Evolutionary conservation across 129 eudicot genomes (phyloP).

Genomic region (Calendula officinalis): DNA sequence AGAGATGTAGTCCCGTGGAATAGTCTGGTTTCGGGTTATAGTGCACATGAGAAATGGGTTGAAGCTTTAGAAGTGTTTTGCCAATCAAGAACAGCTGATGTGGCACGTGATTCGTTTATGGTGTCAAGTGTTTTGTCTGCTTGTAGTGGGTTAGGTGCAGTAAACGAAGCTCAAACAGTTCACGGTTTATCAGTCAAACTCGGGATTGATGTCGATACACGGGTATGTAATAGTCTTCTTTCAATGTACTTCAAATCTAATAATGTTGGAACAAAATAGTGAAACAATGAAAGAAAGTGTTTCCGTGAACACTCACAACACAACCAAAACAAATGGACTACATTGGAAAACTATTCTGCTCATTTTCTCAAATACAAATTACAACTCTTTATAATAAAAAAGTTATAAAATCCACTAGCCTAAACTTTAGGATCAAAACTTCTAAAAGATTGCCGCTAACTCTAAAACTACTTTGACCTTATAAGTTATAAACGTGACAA

Average conservation of each 20-base stretch:
- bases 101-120: slow-evolving; percentile 9
- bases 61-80: slow-evolving; percentile 46
- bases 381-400: too few relatives aligned
- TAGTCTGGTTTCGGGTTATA: slow-evolving; percentile 70
- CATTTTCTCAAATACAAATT: too few relatives aligned
- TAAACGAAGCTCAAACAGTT: slow-evolving; percentile 48
- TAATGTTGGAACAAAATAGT: too few relatives aligned
- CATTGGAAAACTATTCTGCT: too few relatives aligned
- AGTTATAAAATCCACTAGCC: too few relatives aligned
- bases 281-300: too few relatives aligned
- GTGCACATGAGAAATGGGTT: slow-evolving; percentile 61
- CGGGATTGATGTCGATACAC: slow-evolving; percentile 36
- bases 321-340: too few relatives aligned
- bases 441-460: too few relatives aligned
- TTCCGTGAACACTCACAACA: too few relatives aligned
- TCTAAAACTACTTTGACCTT: too few relatives aligned
- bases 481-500: too few relatives aligned
- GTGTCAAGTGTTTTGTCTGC: slow-evolving; percentile 38
- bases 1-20: slow-evolving; percentile 69
- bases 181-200: slow-evolving; percentile 56
- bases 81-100: slow-evolving; percentile 33
- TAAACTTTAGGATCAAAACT: too few relatives aligned
- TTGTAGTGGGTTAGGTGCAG: slow-evolving; percentile 46
- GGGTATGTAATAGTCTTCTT: slow-evolving; percentile 55
- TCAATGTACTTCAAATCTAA: slow-evolving; percentile 64